A percentile compares a stretch with the other conserved stretches of the same genome.
These are phyloP conservation scores for Endoconidiophora laricicola DNA, from an alignment of 2,329 filamentous ascomycete species.

Conservation along the genomic window DNA sequence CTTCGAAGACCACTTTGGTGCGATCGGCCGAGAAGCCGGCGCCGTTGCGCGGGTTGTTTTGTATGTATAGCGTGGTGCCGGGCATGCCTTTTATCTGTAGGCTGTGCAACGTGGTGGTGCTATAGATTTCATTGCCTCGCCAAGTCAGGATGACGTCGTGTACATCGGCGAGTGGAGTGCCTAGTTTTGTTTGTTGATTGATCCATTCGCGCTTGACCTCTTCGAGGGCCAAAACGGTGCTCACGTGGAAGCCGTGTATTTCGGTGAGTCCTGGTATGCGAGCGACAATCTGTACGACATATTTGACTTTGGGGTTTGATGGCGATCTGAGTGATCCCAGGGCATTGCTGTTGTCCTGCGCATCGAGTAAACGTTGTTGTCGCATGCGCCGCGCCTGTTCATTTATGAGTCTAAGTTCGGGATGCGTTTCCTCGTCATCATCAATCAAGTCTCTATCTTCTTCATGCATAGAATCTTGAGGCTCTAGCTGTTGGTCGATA, in stretches of 20 bases:
- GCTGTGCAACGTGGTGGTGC: slow-evolving; percentile 50
- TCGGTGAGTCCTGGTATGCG: slow-evolving; percentile 36
- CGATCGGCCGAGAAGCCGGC: slow-evolving; percentile 33
- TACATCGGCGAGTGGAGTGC: slow-evolving; percentile 25
- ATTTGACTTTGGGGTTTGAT: not conserved
- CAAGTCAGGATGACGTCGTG: slow-evolving; percentile 60
- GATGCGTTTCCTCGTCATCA: too few relatives aligned
- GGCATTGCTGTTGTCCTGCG: too few relatives aligned
- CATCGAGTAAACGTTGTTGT: too few relatives aligned
- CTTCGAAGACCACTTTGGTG: slow-evolving; percentile 54
- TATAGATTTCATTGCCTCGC: slow-evolving; percentile 55
- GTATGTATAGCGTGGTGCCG: slow-evolving; percentile 25
- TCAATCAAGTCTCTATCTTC: too few relatives aligned
- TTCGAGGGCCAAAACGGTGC: slow-evolving; percentile 3
- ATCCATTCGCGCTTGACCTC: slow-evolving; percentile 53
- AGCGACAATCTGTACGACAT: slow-evolving; percentile 26
- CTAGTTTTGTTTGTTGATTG: slow-evolving; percentile 35
- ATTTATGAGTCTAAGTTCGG: too few relatives aligned
- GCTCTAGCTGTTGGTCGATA: too few relatives aligned
- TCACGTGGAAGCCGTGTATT: slow-evolving; percentile 3
- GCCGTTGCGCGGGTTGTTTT: slow-evolving; percentile 18
- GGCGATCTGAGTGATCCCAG: not conserved
- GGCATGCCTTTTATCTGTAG: not conserved
- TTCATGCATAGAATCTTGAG: too few relatives aligned
- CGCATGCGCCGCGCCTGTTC: too few relatives aligned